Conservation (phyloP, 441 rosid species). For the Syzygium malaccense region DNA sequence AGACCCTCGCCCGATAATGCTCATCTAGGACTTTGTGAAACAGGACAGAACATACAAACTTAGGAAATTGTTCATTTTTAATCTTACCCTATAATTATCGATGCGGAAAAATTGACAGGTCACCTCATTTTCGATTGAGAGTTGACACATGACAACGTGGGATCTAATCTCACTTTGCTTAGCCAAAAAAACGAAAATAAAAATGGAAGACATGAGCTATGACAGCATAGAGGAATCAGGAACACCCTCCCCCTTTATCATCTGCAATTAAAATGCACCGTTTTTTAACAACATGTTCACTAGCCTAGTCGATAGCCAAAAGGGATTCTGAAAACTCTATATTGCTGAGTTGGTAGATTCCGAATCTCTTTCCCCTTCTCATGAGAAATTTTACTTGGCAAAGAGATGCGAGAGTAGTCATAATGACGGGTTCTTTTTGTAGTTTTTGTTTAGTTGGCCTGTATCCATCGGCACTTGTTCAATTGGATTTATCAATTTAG, state of each 20-base stretch:
- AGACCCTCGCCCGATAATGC: neutral
- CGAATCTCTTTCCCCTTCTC: neutral
- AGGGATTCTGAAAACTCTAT: neutral
- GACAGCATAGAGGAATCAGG: neutral
- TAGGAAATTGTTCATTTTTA: neutral
- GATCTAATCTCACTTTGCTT: neutral
- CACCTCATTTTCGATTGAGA: neutral
- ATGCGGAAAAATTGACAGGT: neutral
- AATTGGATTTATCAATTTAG: neutral
- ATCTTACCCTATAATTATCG: neutral
- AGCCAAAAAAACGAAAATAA: neutral
- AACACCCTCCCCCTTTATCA: neutral
- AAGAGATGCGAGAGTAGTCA: neutral
- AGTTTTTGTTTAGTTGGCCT: neutral
- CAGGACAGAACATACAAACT: neutral
- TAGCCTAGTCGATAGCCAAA: neutral
- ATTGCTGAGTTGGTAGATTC: neutral
- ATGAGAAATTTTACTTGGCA: neutral
- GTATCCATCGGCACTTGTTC: neutral
- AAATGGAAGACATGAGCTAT: neutral
- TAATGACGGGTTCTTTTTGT: neutral
- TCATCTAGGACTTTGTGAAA: neutral
- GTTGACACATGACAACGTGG: neutral
- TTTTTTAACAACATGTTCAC: neutral
- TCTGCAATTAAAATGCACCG: neutral